Evolutionary conservation across 768 basidiomycete species (phyloP), one percentile per base, ranked within the genome.

Genomic region (Mycena indigotica): DNA sequence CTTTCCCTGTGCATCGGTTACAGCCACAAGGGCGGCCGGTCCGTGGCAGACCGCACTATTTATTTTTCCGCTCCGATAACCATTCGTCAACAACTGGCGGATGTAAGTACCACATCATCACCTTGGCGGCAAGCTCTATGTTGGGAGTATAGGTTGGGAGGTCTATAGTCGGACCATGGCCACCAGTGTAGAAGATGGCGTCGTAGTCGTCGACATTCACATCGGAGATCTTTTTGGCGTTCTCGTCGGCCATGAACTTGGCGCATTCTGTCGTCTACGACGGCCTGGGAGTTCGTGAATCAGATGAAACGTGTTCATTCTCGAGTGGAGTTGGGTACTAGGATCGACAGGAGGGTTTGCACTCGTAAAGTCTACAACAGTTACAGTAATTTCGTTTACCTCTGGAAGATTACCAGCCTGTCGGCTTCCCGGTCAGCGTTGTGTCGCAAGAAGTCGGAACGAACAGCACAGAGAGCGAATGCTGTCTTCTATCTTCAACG

Each of bases 41-140:
- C 82, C 84, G 69, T 85, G 84, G 72, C 84, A 84, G 26, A 85
- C 82, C 2, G 82, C 80, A 3, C 77, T 44, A 21, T 77, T 73
- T 45, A 79, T 58, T 70, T 82, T 84, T 41, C 76, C 77, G 13
- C 74, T 63, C 10, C 70, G 71, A 50, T 32, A 57, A 24, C 52
- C 30, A 50, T 57, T 16, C 16, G 29, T 32, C 79, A 38, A 38
- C 35, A n/a, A 10, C n/a, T n/a, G 10, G 10, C n/a, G 35, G 35
- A 38, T 38, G 12, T n/a, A 38, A 10, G 35, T 10, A 10, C 12
- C 10, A n/a, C 35, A 38, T 10, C 10, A n/a, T 10, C 35, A 38
- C 80, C 51, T 74, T 65, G 26, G 70, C 69, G 30, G 76, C 76
- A 46, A 85, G 70, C 65, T 75, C 68, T 57, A 71, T 70, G 63